phyloP scores from a whole-genome alignment of 1,284 basidiomycete genomes.

The Fomitopsis betulina region DNA sequence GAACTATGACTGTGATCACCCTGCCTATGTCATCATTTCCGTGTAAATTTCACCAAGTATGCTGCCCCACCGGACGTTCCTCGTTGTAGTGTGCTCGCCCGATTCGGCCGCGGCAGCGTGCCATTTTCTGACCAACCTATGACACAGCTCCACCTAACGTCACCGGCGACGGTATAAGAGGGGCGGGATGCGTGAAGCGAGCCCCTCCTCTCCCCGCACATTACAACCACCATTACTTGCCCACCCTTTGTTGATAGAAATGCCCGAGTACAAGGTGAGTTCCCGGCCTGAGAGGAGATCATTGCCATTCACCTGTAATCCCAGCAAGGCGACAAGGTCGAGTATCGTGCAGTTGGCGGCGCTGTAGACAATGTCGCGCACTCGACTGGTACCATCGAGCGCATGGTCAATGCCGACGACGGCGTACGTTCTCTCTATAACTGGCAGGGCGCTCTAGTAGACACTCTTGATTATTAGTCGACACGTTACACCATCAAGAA shows the following conservation, averaged over 20 bases:
- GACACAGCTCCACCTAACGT: background rate
- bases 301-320: background rate
- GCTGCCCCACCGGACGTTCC: background rate
- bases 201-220: background rate
- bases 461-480: slow-evolving; percentile 17
- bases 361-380: slow-evolving; percentile 34
- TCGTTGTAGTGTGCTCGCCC: background rate
- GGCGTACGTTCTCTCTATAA: slow-evolving; percentile 19
- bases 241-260: background rate
- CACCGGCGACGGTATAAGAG: background rate
- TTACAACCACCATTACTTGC: background rate
- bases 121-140: background rate
- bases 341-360: slow-evolving; percentile 40
- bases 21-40: too few relatives aligned
- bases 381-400: slow-evolving; percentile 32
- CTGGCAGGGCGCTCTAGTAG: background rate
- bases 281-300: background rate
- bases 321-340: slow-evolving; percentile 38
- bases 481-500: slow-evolving; percentile 37
- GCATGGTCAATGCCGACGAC: slow-evolving; percentile 27
- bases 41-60: too few relatives aligned
- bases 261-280: background rate
- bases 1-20: too few relatives aligned
- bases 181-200: background rate
- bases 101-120: background rate